Evolutionary conservation across 495 filamentous ascomycete species (phyloP).

Genomic region (Lindgomyces ingoldianus): DNA sequence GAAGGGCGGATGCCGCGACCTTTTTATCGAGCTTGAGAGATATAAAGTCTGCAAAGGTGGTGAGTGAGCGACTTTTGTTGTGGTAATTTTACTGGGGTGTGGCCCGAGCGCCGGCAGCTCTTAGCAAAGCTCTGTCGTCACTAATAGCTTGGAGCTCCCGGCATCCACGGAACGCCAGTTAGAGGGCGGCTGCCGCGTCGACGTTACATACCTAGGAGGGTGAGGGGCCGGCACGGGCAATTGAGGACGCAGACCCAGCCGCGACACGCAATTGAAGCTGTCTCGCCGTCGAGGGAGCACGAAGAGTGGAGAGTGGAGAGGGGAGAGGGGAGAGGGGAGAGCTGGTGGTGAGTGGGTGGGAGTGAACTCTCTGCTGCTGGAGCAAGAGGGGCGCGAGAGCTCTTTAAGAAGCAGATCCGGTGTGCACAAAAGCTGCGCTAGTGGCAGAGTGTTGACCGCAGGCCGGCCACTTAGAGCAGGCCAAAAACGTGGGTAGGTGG

Average conservation of each 20-base stretch:
- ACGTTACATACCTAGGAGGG: conserved; percentile 4
- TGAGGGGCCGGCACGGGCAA: conserved; percentile 5
- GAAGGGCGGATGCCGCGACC: neutral
- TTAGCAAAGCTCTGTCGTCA: neutral
- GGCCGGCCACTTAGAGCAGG: conserved; percentile 12
- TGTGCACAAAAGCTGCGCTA: conserved; percentile 22
- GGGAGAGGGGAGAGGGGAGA: conserved; percentile 8
- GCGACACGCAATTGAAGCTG: conserved; percentile 33
- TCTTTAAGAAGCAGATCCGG: conserved; percentile 22
- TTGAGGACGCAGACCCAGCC: conserved; percentile 37
- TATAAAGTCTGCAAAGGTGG: conserved; percentile 13
- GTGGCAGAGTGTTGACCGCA: neutral
- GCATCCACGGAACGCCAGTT: neutral
- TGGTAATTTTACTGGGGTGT: conserved; percentile 15
- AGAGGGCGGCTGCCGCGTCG: neutral
- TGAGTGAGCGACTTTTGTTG: conserved; percentile 12
- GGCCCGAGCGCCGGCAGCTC: conserved; percentile 12
- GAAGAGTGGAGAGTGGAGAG: conserved; percentile 15
- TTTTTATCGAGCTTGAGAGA: conserved; percentile 1
- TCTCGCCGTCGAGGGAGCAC: conserved; percentile 36
- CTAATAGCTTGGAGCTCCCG: neutral
- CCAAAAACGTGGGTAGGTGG: conserved; percentile 19
- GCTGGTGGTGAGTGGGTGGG: conserved; percentile 3
- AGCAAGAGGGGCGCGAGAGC: conserved; percentile 2
- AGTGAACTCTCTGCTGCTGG: conserved; percentile 25